Base-by-base conservation (phyloP, 2,329 filamentous ascomycete genomes). In the Hysterium pulicare region DNA sequence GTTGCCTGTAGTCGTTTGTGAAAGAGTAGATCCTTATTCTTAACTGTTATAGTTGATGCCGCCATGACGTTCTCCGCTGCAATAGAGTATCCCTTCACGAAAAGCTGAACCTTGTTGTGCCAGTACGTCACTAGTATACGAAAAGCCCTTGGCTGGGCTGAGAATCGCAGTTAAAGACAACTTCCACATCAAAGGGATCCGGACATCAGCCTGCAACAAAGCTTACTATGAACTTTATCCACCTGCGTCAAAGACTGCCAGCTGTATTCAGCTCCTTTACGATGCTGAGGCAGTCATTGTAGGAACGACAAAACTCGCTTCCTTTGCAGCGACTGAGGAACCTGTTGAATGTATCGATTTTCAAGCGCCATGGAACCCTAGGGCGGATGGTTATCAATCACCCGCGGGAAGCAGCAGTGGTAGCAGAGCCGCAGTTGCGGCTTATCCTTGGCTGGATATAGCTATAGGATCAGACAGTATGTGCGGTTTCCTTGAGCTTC, bases 271-370 rank as follows among this genome's bases (percentile, higher is more conserved):
- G 17, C 22, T 16, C 5, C 16, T 46, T 9, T 6, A 43, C 7
- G 35, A 36, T 17, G 30, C 19, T 9, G 44, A 36, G n/a, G 44
- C 40, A 19, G 57, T 76, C 7, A 56, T 77, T 8, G 62, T 78
- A 0, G 74, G 75, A 2, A 77, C 76, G 59, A 73, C 72, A 11
- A 75, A 73, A 47, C 68, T 68, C 2, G 62, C 68, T 0, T 71
- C 74, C 46, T 69, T 78, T 34, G 68, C 67, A 6, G 30, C 30
- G 11, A 20, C 13, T 10, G 38, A 41, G 38, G 32, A 41, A 28
- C 28, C 38, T 5, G 22, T 16, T 5, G 15, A 41, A 17, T 41
- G 38, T 33, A 17, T 33, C 9, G 38, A 41, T 8, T 41, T 21
- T 15, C 64, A 66, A 5, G 44, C 56, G 0, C 69, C 69, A 0